Conservation (phyloP, 2,329 filamentous ascomycete species). For the Dryadomyces quercivorus region DNA sequence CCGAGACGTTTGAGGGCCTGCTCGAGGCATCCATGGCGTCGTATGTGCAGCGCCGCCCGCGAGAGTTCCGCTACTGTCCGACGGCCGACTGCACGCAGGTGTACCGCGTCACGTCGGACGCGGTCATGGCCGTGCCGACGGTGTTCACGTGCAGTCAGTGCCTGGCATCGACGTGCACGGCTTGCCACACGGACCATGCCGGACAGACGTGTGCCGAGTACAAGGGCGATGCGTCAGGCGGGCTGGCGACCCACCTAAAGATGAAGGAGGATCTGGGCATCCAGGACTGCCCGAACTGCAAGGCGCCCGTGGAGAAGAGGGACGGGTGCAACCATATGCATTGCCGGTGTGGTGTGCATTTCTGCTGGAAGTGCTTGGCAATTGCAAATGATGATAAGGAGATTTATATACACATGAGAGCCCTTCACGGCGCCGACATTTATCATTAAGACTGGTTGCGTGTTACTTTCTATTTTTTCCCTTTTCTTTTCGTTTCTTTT, state of each 20-base stretch:
- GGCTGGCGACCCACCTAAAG: neutral
- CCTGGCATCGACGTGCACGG: constrained; percentile 20
- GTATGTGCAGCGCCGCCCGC: constrained; percentile 21
- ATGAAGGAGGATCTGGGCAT: constrained; percentile 3
- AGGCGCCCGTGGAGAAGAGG: neutral
- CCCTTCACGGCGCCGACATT: neutral
- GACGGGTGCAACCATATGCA: constrained; percentile 5
- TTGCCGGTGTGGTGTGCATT: constrained; percentile 1
- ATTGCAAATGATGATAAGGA: neutral
- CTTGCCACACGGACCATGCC: constrained; percentile 22
- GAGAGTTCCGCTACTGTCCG: constrained; percentile 25
- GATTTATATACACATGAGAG: neutral
- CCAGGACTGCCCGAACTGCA: constrained; percentile 5
- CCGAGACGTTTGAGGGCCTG: constrained; percentile 22
- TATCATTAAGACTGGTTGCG: neutral
- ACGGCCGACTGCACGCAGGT: constrained; percentile 29
- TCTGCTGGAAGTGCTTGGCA: constrained; percentile 4
- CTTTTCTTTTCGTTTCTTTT: neutral
- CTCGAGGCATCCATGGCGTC: constrained; percentile 23
- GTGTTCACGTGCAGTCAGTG: constrained; percentile 25
- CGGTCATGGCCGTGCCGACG: neutral
- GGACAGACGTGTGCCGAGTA: constrained; percentile 5
- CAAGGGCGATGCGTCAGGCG: neutral
- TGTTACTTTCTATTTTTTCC: no score
- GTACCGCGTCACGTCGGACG: constrained; percentile 20